Conservation (phyloP, 75 land plant genomes). For the Picea glauca region DNA sequence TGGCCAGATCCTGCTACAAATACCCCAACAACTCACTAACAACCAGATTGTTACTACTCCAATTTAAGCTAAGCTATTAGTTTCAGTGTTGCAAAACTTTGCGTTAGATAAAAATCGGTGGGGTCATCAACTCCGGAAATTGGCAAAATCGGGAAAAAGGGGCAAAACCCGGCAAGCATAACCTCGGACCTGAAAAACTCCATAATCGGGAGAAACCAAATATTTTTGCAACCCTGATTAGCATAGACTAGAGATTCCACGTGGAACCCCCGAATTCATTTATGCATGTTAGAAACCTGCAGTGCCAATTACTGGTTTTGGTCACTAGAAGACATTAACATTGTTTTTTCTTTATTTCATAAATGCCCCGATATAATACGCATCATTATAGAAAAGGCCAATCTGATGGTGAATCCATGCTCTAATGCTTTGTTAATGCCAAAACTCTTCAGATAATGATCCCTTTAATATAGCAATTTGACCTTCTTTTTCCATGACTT, state of each 20-base stretch:
- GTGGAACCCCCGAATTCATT: background rate
- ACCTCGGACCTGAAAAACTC: no score
- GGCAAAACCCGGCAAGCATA: no score
- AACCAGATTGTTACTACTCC: background rate
- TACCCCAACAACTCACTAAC: background rate
- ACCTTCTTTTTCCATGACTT: constrained; percentile 29
- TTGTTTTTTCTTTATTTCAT: background rate
- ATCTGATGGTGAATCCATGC: background rate
- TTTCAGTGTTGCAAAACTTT: no score
- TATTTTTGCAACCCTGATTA: background rate
- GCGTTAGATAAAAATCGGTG: no score
- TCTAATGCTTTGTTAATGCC: background rate
- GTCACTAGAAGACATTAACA: background rate
- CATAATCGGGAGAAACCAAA: no score
- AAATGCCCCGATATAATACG: background rate
- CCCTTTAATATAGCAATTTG: constrained; percentile 28
- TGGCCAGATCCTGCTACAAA: background rate
- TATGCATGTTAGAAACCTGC: background rate
- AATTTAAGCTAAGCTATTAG: background rate
- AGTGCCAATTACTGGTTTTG: background rate
- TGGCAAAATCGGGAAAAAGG: no score
- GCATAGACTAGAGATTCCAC: background rate
- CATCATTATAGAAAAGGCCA: background rate
- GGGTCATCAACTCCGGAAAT: no score
- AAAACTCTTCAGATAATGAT: constrained; percentile 13